Evolutionary conservation across 2,329 filamentous ascomycete species (phyloP).

Genomic region (Ophioceras dolichostomum): DNA sequence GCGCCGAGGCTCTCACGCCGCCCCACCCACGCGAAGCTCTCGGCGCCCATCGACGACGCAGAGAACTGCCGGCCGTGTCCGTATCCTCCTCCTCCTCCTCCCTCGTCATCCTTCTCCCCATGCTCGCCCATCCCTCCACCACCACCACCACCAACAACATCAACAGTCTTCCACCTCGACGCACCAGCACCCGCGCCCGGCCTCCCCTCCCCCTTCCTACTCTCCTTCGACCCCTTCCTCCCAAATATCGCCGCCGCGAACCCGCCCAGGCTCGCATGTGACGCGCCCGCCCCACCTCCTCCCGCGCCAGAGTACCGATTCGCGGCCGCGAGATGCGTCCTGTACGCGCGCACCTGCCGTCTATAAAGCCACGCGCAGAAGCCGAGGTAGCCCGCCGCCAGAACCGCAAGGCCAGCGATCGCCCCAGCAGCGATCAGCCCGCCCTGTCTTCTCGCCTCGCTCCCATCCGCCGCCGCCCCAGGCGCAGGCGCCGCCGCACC

Average conservation of each 20-base stretch:
- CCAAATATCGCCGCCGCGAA: conserved; percentile 13
- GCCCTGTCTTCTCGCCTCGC: conserved; percentile 10
- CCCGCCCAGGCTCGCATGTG: conserved; percentile 18
- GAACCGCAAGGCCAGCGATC: conserved; percentile 2
- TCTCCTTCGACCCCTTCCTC: conserved; percentile 9
- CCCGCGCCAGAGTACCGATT: conserved; percentile 43
- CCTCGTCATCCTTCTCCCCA: conserved; percentile 4
- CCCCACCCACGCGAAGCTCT: conserved; percentile 10
- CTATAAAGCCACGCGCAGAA: conserved; percentile 66
- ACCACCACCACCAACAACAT: conserved; percentile 1
- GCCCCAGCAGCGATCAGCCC: conserved; percentile 25
- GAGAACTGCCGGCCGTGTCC: not conserved
- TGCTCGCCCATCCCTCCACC: not conserved
- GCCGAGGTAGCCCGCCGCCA: conserved; percentile 48
- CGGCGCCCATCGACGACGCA: conserved; percentile 7
- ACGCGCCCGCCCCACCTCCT: conserved; percentile 22
- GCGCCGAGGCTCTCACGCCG: conserved; percentile 8
- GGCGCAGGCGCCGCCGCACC: not conserved
- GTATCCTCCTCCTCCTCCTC: no score
- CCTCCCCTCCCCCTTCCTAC: not conserved
- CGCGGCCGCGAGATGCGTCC: conserved; percentile 52
- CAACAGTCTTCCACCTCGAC: no score
- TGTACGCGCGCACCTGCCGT: conserved; percentile 57
- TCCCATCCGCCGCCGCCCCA: conserved; percentile 1
- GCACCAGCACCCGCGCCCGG: not conserved